Evolutionary conservation across 306 rosid genomes (phyloP).

Genomic region (Lathyrus sativus): DNA sequence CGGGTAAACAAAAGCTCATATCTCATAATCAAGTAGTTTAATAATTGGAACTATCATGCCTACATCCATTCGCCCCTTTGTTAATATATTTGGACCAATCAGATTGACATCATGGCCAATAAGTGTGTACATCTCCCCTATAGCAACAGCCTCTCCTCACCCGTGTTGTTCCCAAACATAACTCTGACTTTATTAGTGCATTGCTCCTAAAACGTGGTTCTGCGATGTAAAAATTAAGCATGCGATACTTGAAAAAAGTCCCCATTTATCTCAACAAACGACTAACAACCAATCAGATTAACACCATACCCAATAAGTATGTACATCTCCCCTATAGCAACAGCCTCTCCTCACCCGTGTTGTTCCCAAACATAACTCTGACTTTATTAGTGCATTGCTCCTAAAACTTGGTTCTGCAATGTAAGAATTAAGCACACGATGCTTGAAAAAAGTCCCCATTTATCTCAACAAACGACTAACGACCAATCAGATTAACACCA

Average conservation of each 20-base stretch:
- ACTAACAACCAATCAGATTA: neutral
- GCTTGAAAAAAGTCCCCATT: no score
- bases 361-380: no score
- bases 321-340: no score
- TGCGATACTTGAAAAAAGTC: neutral
- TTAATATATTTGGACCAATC: no score
- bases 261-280: neutral
- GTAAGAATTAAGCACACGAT: no score
- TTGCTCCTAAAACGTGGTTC: neutral
- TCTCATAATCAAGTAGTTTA: neutral
- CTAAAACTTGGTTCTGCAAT: no score
- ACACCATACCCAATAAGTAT: no score
- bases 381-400: no score
- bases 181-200: neutral
- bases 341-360: no score
- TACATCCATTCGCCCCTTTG: neutral
- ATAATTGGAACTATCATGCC: constrained; percentile 7
- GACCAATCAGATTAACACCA: no score
- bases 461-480: neutral
- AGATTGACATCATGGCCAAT: neutral
- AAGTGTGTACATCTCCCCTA: constrained; percentile 4
- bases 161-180: neutral
- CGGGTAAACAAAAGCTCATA: neutral
- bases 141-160: neutral
- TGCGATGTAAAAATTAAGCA: neutral